These are phyloP conservation scores for Rhizopogon rudus DNA, from an alignment of 768 basidiomycete species.

Conservation along the genomic window DNA sequence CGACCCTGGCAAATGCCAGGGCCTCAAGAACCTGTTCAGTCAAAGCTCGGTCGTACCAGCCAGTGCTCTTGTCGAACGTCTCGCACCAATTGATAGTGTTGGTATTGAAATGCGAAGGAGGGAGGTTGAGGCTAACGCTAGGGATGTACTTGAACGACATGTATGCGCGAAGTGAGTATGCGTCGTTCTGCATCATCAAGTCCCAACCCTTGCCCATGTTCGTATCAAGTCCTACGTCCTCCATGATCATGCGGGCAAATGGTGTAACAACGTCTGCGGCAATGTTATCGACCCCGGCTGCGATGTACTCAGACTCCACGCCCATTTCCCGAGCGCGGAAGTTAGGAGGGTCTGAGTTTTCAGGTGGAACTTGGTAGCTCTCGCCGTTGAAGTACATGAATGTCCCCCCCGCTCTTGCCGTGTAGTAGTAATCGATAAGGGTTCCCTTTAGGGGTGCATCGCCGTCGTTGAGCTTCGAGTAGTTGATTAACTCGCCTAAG, in stretches of 20 bases:
- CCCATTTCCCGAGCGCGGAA: constrained; percentile 7
- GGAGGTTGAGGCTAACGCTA: neutral
- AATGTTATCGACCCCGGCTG: constrained; percentile 15
- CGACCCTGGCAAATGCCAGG: constrained; percentile 17
- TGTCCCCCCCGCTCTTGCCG: constrained; percentile 9
- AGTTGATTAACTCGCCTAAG: constrained; percentile 25
- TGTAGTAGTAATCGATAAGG: constrained; percentile 16
- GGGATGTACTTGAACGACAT: constrained; percentile 6
- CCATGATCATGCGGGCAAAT: constrained; percentile 12
- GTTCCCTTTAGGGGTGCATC: constrained; percentile 13
- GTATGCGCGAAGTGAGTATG: constrained; percentile 23
- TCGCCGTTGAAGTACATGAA: constrained; percentile 19
- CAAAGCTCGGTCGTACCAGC: constrained; percentile 30
- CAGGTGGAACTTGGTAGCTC: neutral
- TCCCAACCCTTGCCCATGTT: constrained; percentile 15
- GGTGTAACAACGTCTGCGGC: constrained; percentile 14
- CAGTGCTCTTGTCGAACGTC: constrained; percentile 27
- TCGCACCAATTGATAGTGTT: constrained; percentile 11
- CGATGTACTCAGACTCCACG: constrained; percentile 3
- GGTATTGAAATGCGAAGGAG: neutral
- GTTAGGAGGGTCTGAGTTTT: neutral
- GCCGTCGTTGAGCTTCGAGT: constrained; percentile 17
- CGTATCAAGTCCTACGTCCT: constrained; percentile 13
- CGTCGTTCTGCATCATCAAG: constrained; percentile 17
- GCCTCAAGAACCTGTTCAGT: constrained; percentile 29